phyloP scores from a whole-genome alignment of 192 early-diverging fungal species.

The Ambispora gerdemannii region DNA sequence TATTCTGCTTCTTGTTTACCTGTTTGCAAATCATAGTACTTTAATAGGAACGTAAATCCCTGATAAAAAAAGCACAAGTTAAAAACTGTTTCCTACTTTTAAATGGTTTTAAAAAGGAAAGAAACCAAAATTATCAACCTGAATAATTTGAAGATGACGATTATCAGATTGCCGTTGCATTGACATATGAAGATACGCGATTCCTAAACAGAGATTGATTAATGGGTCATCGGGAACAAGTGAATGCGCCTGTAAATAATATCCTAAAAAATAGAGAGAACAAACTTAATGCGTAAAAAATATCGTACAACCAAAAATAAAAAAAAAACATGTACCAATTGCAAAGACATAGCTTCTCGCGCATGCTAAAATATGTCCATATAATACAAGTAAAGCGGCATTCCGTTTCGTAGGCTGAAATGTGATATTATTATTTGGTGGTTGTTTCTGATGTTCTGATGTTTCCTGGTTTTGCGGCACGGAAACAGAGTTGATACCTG shows the following conservation, averaged over 20 bases:
- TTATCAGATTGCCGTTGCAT: conserved; percentile 70
- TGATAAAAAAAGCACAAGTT: conserved; percentile 8
- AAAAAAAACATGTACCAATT: conserved; percentile 46
- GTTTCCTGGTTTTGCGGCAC: too few relatives aligned
- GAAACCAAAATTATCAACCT: conserved; percentile 28
- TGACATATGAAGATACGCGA: conserved; percentile 60
- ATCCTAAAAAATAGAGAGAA: conserved; percentile 31
- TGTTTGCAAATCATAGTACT: conserved; percentile 53
- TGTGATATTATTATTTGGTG: too few relatives aligned
- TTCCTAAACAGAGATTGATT: conserved; percentile 58
- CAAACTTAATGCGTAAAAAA: too few relatives aligned
- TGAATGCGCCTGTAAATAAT: conserved; percentile 57
- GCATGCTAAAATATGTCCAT: conserved; percentile 59
- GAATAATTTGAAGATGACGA: conserved; percentile 65
- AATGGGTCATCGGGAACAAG: conserved; percentile 64
- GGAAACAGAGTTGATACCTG: too few relatives aligned
- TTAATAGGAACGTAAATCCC: conserved; percentile 63
- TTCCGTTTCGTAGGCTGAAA: neutral
- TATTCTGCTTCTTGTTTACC: conserved; percentile 66
- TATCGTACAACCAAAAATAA: neutral
- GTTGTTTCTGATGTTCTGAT: too few relatives aligned
- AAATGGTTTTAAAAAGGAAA: neutral
- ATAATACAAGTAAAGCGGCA: conserved; percentile 49
- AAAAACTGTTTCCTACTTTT: too few relatives aligned
- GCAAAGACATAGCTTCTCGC: conserved; percentile 56